These are phyloP conservation scores for Talaromyces piceae DNA, from an alignment of 2,329 filamentous ascomycete genomes.

Conservation along the genomic window DNA sequence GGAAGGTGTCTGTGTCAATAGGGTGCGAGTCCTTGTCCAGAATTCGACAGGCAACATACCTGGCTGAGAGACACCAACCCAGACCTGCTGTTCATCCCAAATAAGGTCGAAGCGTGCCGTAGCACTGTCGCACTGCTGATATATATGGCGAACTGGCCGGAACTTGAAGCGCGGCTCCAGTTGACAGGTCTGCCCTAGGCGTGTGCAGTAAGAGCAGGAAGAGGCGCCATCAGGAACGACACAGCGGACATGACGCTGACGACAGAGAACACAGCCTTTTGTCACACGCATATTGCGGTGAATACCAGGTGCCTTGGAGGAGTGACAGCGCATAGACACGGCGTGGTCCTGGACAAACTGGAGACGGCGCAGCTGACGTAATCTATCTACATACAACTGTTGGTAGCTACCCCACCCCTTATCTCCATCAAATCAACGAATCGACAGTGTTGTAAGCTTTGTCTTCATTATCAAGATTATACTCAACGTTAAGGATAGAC, in stretches of 20 bases:
- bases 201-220: constrained; percentile 23
- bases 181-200: constrained; percentile 22
- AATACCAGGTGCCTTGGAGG: neutral
- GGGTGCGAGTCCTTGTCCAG: neutral
- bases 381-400: neutral
- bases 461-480: no score
- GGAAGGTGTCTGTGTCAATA: neutral
- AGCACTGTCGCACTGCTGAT: constrained; percentile 23
- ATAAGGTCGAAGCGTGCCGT: constrained; percentile 22
- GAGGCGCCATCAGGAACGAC: constrained; percentile 21
- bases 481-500: no score
- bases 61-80: constrained; percentile 24
- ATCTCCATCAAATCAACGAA: neutral
- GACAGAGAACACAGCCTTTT: constrained; percentile 26
- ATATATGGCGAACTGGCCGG: constrained; percentile 26
- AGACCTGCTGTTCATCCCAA: constrained; percentile 25
- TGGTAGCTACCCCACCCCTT: neutral
- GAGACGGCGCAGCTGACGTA: neutral
- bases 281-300: constrained; percentile 10
- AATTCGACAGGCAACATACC: constrained; percentile 15
- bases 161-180: constrained; percentile 29
- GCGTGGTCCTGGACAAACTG: neutral
- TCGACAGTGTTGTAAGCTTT: neutral
- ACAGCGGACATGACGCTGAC: constrained; percentile 29
- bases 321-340: neutral